Base-by-base conservation (phyloP, 768 basidiomycete genomes). In the Amanita polypyramis region DNA sequence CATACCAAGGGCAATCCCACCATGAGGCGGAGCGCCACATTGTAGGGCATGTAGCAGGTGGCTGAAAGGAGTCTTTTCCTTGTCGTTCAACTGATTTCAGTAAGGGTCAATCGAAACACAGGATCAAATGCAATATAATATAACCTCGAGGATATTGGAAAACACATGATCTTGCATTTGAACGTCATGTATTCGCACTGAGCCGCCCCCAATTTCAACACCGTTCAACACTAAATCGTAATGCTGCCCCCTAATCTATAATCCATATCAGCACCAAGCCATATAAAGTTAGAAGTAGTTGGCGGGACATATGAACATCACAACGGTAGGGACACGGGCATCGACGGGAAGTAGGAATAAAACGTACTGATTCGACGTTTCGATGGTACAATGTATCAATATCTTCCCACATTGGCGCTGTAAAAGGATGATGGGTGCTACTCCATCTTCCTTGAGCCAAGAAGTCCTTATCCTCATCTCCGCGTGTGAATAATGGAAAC, bases 201-300 rank as follows among this genome's bases (percentile, higher is more conserved):
- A 91, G 21, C 93, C 93, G 21, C 93, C 93, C 6, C 91, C 93
- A 54, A 97, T 86, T 69, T 97, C 93, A 50, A 84, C 78, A 5
- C 93, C 93, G 62, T 97, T 92, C 53, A 97, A 62, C 23, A 97
- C 92, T 36, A 97, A 80, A 68, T 97, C 93, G 59, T 96, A 97
- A 64, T 97, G 93, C 60, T 97, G 93, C 14, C 92, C 93, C 45
- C 93, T 81, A 56, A 94, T 84, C 84, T 90, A 60, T 34, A 5
- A 47, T 39, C 17, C 9, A 17, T 15, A 50, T 52, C 38, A 44
- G 48, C n/a, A 42, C n/a, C 14, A 7, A 54, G 43, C 25, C 7
- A 49, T 45, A 39, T 38, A 41, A 41, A 41, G 46, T 47, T 51
- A 25, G 20, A 38, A 21, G 50, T 43, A 50, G 45, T 23, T 43